These are phyloP conservation scores for Casuarina cunninghamiana DNA, from an alignment of 306 rosid genomes.

Conservation along the genomic window DNA sequence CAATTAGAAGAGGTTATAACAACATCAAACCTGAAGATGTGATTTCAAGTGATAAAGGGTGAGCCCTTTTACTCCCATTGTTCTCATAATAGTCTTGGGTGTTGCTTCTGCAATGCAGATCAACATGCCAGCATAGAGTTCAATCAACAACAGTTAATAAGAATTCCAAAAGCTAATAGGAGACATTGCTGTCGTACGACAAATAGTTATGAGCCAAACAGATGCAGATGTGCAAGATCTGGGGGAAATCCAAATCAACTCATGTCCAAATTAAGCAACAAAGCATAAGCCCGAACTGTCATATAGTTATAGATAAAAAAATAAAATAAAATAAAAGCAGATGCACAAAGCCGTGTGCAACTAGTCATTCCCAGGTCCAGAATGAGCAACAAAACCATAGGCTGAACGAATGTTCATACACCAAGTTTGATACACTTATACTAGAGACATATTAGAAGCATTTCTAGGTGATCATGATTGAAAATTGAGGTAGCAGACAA, in stretches of 20 bases:
- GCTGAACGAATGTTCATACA: conserved; percentile 11
- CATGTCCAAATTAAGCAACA: too few species aligned
- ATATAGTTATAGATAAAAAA: not conserved
- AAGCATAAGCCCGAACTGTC: not conserved
- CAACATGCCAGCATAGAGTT: conserved; percentile 13
- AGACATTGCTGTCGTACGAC: not conserved
- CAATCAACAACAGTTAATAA: not conserved
- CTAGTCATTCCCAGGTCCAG: not conserved
- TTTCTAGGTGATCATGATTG: not conserved
- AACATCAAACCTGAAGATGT: conserved; percentile 57
- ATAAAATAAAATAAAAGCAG: not conserved
- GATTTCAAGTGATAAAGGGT: conserved; percentile 69
- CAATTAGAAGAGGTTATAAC: not conserved
- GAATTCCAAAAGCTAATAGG: not conserved
- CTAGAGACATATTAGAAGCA: not conserved
- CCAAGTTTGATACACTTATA: not conserved
- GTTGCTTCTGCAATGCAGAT: conserved; percentile 53
- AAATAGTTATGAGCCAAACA: too few species aligned
- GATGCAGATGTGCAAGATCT: too few species aligned
- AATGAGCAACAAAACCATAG: conserved; percentile 10
- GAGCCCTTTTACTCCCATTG: conserved; percentile 67
- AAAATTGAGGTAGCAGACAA: not conserved
- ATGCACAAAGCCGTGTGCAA: not conserved
- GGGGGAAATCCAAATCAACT: too few species aligned
- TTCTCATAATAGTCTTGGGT: conserved; percentile 61